phyloP scores from a whole-genome alignment of 1,284 basidiomycete species.

The Ustilago nuda region DNA sequence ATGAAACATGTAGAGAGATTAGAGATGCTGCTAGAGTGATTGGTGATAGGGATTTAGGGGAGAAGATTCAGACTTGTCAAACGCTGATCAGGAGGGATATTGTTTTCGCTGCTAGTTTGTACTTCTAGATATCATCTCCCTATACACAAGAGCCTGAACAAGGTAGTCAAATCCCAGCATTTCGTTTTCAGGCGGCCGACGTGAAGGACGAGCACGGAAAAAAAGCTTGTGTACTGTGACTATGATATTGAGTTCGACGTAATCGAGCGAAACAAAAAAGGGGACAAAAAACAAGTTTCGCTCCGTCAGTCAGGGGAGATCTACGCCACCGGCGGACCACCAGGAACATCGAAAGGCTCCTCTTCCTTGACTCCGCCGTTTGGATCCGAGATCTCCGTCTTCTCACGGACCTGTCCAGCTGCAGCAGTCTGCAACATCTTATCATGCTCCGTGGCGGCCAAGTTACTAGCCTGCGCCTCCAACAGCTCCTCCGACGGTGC shows the following conservation, averaged over 20 bases:
- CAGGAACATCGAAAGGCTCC: slow-evolving; percentile 20
- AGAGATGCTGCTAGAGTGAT: slow-evolving; percentile 96
- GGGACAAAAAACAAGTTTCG: background rate
- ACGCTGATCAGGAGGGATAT: slow-evolving; percentile 77
- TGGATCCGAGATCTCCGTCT: background rate
- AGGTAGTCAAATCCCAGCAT: background rate
- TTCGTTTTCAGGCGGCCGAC: too few species aligned
- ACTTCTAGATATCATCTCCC: slow-evolving; percentile 43
- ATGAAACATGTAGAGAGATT: slow-evolving; percentile 97
- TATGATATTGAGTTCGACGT: background rate
- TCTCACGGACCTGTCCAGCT: background rate
- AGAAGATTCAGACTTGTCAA: slow-evolving; percentile 97
- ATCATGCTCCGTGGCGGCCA: slow-evolving; percentile 42
- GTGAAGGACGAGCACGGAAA: background rate
- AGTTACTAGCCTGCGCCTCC: slow-evolving; percentile 28
- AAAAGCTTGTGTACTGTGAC: background rate
- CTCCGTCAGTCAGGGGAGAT: slow-evolving; percentile 5
- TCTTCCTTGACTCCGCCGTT: slow-evolving; percentile 2
- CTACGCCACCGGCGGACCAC: slow-evolving; percentile 19
- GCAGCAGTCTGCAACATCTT: slow-evolving; percentile 13
- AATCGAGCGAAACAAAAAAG: background rate
- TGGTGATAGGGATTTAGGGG: slow-evolving; percentile 92
- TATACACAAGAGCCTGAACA: background rate
- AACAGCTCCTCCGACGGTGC: slow-evolving; percentile 16
- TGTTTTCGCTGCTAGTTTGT: slow-evolving; percentile 66